Base-by-base conservation (phyloP, 495 filamentous ascomycete species). In the Gamarada debralockiae region DNA sequence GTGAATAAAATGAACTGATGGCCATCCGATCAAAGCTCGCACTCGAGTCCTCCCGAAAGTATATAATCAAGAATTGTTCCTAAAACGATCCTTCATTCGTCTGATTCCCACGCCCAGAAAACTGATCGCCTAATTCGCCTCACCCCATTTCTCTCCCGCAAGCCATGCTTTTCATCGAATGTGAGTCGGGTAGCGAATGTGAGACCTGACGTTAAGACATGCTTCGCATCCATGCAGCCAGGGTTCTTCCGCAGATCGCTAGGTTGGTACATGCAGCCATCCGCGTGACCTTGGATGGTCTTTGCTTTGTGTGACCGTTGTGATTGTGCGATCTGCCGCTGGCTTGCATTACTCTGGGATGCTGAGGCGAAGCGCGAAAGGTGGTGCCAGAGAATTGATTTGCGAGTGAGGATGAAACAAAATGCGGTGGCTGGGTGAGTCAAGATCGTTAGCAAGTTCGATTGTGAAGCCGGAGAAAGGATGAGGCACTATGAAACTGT, bases 161-260 rank as follows among this genome's bases (percentile, higher is more conserved):
- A n/a, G 17, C 36, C 14, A n/a, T 6, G 14, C 17, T 14, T 39
- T 39, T 18, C 36, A 39, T 44, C 3, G 15, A 44, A 13, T 25
- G 23, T 25, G 41, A 44, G 41, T 9, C 18, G 21, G 41, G 9
- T 15, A 18, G 13, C 36, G 20, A 44, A 45, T 43, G 45, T 56
- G 46, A 50, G 47, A 56, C 53, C 15, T 56, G 53, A 56, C 47
- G 53, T 50, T 50, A n/a, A 34, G 46, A 37, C 27, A 45, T 43
- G 3, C 40, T 45, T 33, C 33, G 23, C 37, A 44, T 14, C 6
- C 13, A 24, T 56, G 44, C 46, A 44, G 29, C 44, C 2, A 36
- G 52, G 52, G 42, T 49, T n/a, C 18, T 24, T 3, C 5, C 17
- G 44, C 44, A 34, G 45, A 48, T 55, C 44, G 44, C 44, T 55